Evolutionary conservation across 257 asterid species (phyloP).

Genomic region (Leonotis leonurus): DNA sequence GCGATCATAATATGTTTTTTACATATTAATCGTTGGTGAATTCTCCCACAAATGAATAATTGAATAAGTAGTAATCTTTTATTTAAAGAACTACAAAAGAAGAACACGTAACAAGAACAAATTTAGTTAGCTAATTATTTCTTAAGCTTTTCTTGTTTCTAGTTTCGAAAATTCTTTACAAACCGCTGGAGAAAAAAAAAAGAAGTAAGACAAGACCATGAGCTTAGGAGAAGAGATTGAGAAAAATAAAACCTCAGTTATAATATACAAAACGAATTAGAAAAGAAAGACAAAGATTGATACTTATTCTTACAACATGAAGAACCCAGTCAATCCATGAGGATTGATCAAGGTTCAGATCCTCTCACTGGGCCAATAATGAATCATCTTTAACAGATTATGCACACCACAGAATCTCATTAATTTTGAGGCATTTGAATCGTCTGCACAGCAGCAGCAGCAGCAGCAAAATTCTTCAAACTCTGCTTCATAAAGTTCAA

Average conservation of each 20-base stretch:
- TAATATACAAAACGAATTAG: too few relatives aligned
- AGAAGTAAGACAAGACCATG: neutral
- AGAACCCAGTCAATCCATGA: neutral
- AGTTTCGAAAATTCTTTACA: conserved; percentile 5
- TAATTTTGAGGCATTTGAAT: neutral
- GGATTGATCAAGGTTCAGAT: neutral
- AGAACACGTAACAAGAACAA: too few relatives aligned
- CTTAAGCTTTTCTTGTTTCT: neutral
- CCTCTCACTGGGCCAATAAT: conserved; percentile 1
- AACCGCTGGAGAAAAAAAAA: neutral
- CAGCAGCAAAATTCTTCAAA: neutral
- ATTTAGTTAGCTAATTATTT: too few relatives aligned
- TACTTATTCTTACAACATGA: conserved; percentile 21
- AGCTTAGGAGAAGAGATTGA: neutral
- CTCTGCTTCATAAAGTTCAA: neutral
- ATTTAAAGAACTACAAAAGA: too few relatives aligned
- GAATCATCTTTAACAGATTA: neutral
- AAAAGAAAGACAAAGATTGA: too few relatives aligned
- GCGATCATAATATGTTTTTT: too few relatives aligned
- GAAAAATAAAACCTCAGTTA: conserved; percentile 9
- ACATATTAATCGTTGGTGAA: too few relatives aligned
- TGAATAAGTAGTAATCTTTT: too few relatives aligned
- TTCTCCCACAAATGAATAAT: too few relatives aligned
- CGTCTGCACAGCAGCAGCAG: too few relatives aligned
- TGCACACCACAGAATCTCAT: neutral